Evolutionary conservation across 1,139 yeast species (phyloP), one percentile per base, ranked within the genome.

Genomic region (Pneumocystis wakefieldiae): DNA sequence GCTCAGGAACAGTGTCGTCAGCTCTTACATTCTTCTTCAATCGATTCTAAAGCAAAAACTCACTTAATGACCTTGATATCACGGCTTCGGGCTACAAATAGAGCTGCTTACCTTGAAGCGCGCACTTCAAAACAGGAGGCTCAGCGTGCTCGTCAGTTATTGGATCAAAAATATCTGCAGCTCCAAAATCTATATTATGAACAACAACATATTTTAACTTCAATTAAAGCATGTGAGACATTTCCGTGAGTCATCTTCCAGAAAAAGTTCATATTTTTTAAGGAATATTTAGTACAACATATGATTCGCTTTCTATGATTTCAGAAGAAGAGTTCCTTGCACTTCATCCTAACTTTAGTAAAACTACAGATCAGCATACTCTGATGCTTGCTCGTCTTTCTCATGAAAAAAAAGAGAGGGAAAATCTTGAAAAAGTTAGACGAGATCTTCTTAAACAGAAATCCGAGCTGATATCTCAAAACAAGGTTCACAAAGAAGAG

Each of bases 101-200:
- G 74, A 67, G 64, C 66, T 15, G 70, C 70, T 4, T 73, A 72
- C 59, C 67, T 67, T 12, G 64, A 66, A 7, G 66, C 68, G 32
- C 67, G 68, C 32, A 57, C 62, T 2, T 66, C 68, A 12, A 69
- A 69, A 62, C 70, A 67, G 14, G 64, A 62, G 7, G 71, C 74
- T 4, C 62, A 65, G 2, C 64, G 62, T n/a, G 67, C 68, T 37
- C 69, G 70, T 61, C 67, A 66, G 38, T 69, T 69, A n/a, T 70
- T 71, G 1, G 76, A 74, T 63, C 63, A 64, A 14, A 65, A 70
- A 35, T 69, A 71, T 42, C 68, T 73, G 17, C 72, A 71, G 35
- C 68, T 73, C 29, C 76, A 74, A 64, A 73, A 74, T 62, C 69
- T 73, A 24, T 63, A 70, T 35, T 73, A 74, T 64, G 72, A 73